A percentile compares a stretch with the other conserved stretches of the same genome.
phyloP scores from a whole-genome alignment of 176 grass and related monocot genomes.

The Rhipidocladum racemiflorum region DNA sequence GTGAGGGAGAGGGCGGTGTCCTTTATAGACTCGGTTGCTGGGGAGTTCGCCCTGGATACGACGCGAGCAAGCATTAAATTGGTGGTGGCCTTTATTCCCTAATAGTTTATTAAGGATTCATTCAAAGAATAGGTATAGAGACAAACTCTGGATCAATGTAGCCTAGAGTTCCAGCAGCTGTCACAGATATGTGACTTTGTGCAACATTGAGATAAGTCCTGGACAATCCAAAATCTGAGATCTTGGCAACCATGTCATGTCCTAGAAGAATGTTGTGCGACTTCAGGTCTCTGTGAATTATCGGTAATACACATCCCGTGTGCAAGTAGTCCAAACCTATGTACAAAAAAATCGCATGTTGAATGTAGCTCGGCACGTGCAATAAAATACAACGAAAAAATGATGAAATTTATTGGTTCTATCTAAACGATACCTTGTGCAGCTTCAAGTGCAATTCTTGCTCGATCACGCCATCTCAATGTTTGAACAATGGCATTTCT shows the following conservation, averaged over 20 bases:
- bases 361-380: not conserved
- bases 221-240: conserved; percentile 58
- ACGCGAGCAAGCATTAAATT: too few species aligned
- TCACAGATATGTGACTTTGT: conserved; percentile 26
- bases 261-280: conserved; percentile 54
- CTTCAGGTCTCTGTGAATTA: conserved; percentile 64
- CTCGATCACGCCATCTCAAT: conserved; percentile 40
- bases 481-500: not conserved
- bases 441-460: conserved; percentile 33
- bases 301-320: conserved; percentile 28
- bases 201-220: conserved; percentile 21
- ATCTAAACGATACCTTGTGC: conserved; percentile 33
- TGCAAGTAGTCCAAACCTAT: conserved; percentile 64
- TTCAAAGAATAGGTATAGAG: not conserved
- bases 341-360: not conserved
- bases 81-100: not conserved
- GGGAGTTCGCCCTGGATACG: too few species aligned
- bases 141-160: conserved; percentile 71
- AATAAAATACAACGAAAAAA: not conserved
- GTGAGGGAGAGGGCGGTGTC: too few species aligned
- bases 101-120: not conserved
- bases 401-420: not conserved
- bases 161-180: conserved; percentile 43
- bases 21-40: too few species aligned
- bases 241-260: conserved; percentile 36